phyloP scores from a whole-genome alignment of 768 basidiomycete species.

The Saitozyma sp. region DNA sequence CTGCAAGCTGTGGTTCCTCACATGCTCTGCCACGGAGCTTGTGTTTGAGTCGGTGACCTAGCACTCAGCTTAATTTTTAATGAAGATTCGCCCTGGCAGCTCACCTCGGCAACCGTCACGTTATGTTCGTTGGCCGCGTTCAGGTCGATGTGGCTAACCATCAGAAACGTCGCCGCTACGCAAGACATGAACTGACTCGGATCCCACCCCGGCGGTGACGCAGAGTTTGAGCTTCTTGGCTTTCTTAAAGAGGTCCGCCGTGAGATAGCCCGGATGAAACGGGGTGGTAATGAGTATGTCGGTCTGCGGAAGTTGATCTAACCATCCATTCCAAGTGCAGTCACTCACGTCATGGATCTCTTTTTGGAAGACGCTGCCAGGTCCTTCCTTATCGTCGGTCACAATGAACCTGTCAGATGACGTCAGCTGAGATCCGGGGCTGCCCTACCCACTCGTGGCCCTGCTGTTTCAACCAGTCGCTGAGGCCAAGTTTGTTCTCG shows the following conservation, averaged over 20 bases:
- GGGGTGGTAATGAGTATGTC: constrained; percentile 48
- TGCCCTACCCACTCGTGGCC: constrained; percentile 63
- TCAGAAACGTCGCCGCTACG: too few species aligned
- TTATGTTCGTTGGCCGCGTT: constrained; percentile 78
- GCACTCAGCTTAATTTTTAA: too few species aligned
- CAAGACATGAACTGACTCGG: constrained; percentile 65
- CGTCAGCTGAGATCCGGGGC: neutral
- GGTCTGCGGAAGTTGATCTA: neutral
- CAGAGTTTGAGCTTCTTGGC: constrained; percentile 87
- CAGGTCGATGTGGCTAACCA: constrained; percentile 60
- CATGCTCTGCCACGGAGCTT: constrained; percentile 72
- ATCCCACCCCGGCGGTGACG: constrained; percentile 87
- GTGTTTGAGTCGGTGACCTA: constrained; percentile 69
- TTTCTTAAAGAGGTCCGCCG: constrained; percentile 55
- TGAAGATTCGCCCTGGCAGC: constrained; percentile 36
- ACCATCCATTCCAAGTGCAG: too few species aligned
- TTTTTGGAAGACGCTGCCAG: constrained; percentile 77
- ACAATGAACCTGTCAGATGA: constrained; percentile 58
- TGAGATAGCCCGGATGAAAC: constrained; percentile 52
- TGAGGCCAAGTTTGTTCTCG: constrained; percentile 67
- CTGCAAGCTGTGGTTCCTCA: constrained; percentile 5
- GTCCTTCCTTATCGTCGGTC: constrained; percentile 78
- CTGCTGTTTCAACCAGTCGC: constrained; percentile 65
- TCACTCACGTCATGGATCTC: constrained; percentile 71
- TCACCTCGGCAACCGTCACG: constrained; percentile 72